phyloP scores from a whole-genome alignment of 495 filamentous ascomycete species.

The Penicillium bialowiezense region DNA sequence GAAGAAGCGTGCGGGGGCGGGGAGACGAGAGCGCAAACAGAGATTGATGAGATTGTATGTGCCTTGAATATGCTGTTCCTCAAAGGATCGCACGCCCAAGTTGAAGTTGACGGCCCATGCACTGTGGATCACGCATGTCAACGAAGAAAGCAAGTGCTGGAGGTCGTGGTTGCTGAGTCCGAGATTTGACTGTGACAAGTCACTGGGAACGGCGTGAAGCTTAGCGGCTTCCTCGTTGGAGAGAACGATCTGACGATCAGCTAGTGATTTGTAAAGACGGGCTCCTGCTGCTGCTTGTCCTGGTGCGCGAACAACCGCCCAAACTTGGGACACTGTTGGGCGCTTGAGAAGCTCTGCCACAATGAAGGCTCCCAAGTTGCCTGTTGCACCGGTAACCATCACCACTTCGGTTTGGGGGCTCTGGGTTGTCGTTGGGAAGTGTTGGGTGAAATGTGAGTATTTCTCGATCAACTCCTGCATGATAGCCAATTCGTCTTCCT shows the following conservation, averaged over 20 bases:
- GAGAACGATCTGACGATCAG: constrained; percentile 20
- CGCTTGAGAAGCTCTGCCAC: constrained; percentile 39
- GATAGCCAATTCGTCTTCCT: constrained; percentile 25
- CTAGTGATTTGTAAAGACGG: constrained; percentile 19
- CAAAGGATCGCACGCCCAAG: constrained; percentile 57
- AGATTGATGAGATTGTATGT: constrained; percentile 59
- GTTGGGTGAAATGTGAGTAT: constrained; percentile 36
- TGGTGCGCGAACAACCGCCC: constrained; percentile 57
- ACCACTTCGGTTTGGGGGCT: constrained; percentile 17
- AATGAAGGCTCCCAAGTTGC: constrained; percentile 57
- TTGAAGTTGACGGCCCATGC: constrained; percentile 79
- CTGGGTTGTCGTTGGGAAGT: constrained; percentile 20
- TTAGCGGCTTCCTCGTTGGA: constrained; percentile 17
- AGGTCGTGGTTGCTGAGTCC: constrained; percentile 42
- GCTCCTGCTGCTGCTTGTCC: constrained; percentile 22
- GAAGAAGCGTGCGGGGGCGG: constrained; percentile 38
- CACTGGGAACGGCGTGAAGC: constrained; percentile 19
- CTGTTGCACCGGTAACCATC: constrained; percentile 59
- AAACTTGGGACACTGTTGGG: constrained; percentile 38
- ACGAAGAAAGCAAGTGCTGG: constrained; percentile 35
- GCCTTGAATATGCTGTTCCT: constrained; percentile 55
- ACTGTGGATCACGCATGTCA: constrained; percentile 55
- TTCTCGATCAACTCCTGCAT: constrained; percentile 38
- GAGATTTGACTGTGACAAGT: constrained; percentile 36
- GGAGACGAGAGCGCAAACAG: constrained; percentile 38